Base-by-base conservation (phyloP, 345 rosid genomes). In the Gossypium stocksii region DNA sequence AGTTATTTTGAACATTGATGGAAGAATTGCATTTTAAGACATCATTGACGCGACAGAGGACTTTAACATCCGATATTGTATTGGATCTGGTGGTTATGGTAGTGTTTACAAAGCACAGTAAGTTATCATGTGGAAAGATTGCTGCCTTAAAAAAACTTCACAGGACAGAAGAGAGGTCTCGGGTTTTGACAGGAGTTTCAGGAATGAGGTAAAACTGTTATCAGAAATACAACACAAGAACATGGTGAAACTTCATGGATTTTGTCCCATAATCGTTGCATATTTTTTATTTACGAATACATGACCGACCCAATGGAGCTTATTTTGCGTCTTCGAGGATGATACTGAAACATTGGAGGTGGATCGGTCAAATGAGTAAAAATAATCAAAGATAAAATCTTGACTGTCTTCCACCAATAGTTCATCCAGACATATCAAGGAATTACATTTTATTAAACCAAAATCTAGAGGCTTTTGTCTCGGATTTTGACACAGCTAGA, bases 111-210 rank as follows among this genome's bases (percentile, higher is more conserved):
- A 8, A 71, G 74, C 74, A 71, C 4, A 1, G 49, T 71, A n/a
- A n/a, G n/a, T n/a, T 13, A 62, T 61, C 16, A 3, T 11, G 53
- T 2, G 53, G 5, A 49, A 49, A 49, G 53, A 49, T 49, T n/a
- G n/a, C n/a, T n/a, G n/a, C n/a, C n/a, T n/a, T 67, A n/a, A 67
- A 67, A 43, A 67, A 67, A 23, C 72, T 67, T 48, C 72, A 67
- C 19, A 10, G 57, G 0, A 5, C 8, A 4, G 72, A 67, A 20
- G 57, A 48, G 72, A 67, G 71, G n/a, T 9, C 6, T 6, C 44
- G 6, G 6, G 6, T 41, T 41, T 41, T 41, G 44, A 41, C 44
- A 41, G 6, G 6, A 41, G n/a, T n/a, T n/a, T n/a, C n/a, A n/a
- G n/a, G n/a, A n/a, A n/a, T n/a, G n/a, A n/a, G n/a, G n/a, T n/a